Conservation (phyloP, 2,329 filamentous ascomycete species). For the Sporothrix pseudoabietina region DNA sequence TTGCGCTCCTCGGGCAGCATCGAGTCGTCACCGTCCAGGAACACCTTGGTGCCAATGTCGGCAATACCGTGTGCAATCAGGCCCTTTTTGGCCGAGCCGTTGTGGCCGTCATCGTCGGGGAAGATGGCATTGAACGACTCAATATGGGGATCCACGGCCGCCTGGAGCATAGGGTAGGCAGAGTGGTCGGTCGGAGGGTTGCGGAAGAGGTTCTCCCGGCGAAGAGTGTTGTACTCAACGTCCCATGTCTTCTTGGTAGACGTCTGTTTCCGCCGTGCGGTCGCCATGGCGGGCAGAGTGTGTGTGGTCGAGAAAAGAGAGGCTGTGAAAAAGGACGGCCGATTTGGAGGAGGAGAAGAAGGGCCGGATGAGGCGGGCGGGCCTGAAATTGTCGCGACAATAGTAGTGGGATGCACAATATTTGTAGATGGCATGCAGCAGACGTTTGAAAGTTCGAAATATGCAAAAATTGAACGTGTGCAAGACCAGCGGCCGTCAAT, state of each 20-base stretch:
- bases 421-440: background rate
- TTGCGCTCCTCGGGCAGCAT: slow-evolving; percentile 65
- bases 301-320: background rate
- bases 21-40: slow-evolving; percentile 77
- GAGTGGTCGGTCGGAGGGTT: slow-evolving; percentile 85
- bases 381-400: background rate
- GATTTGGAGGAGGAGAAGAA: background rate
- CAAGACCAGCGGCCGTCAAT: background rate
- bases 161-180: slow-evolving; percentile 83
- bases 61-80: slow-evolving; percentile 72
- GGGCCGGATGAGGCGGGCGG: background rate
- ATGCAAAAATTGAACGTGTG: background rate
- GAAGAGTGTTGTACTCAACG: slow-evolving; percentile 80
- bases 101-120: slow-evolving; percentile 60
- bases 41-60: slow-evolving; percentile 89
- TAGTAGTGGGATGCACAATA: background rate
- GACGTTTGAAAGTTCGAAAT: background rate
- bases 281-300: slow-evolving; percentile 27
- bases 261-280: slow-evolving; percentile 34
- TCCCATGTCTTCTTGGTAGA: slow-evolving; percentile 74
- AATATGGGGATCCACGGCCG: slow-evolving; percentile 87
- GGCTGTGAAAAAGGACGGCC: background rate
- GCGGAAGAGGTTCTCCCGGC: slow-evolving; percentile 84
- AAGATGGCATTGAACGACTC: slow-evolving; percentile 95
- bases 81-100: slow-evolving; percentile 38